These are phyloP conservation scores for Rhizopus arrhizus DNA, from an alignment of 371 early-diverging fungal species.

Conservation along the genomic window DNA sequence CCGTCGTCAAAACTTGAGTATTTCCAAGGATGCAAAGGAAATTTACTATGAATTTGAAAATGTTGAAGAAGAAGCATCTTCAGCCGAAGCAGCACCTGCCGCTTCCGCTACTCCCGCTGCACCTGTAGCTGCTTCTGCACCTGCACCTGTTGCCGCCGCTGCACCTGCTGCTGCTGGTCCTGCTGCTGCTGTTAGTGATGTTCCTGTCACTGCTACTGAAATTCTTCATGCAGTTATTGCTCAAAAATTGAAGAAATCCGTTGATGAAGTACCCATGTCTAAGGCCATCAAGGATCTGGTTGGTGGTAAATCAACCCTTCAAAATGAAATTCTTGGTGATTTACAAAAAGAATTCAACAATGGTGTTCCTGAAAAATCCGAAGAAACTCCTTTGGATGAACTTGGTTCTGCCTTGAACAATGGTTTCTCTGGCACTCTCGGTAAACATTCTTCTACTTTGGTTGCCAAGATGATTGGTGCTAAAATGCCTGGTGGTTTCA, in stretches of 20 bases:
- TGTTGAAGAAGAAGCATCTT: conserved; percentile 47
- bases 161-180: conserved; percentile 15
- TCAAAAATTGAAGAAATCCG: conserved; percentile 88
- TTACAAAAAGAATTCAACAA: conserved; percentile 91
- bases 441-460: conserved; percentile 80
- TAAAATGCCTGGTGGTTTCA: conserved; percentile 96
- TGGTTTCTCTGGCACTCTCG: conserved; percentile 71
- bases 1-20: conserved; percentile 86
- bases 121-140: conserved; percentile 16
- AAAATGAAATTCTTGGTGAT: conserved; percentile 96
- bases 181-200: conserved; percentile 61
- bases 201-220: conserved; percentile 76
- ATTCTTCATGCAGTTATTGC: conserved; percentile 84
- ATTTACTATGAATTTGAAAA: conserved; percentile 91
- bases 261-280: conserved; percentile 72
- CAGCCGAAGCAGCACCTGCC: conserved; percentile 55
- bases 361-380: conserved; percentile 87
- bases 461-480: conserved; percentile 82
- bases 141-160: no score
- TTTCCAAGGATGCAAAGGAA: conserved; percentile 86
- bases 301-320: conserved; percentile 94
- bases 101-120: conserved; percentile 59
- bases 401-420: conserved; percentile 73
- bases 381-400: conserved; percentile 88
- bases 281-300: conserved; percentile 93